A percentile compares a stretch with the other conserved stretches of the same genome.
phyloP scores from a whole-genome alignment of 2,329 filamentous ascomycete genomes.

The Geosmithia morbida region DNA sequence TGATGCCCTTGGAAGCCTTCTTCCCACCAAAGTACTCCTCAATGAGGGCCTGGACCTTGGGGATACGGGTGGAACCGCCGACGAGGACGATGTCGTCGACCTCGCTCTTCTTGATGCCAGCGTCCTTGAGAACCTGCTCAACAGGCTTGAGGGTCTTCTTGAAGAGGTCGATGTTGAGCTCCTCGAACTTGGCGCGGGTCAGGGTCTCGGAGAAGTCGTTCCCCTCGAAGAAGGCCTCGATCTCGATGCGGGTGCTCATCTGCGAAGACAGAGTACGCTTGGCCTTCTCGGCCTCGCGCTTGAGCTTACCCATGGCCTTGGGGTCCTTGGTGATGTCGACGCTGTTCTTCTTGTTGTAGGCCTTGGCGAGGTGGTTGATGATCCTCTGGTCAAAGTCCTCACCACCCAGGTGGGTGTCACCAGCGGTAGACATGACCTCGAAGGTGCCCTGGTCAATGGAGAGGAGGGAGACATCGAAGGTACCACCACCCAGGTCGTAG shows the following conservation, averaged over 20 bases:
- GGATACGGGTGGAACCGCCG: constrained; percentile 97
- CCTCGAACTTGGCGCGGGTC: constrained; percentile 97
- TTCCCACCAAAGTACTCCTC: constrained; percentile 94
- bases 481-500: constrained; percentile 89
- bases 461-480: constrained; percentile 86
- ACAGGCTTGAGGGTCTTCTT: constrained; percentile 99
- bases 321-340: constrained; percentile 88
- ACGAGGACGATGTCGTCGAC: constrained; percentile 95
- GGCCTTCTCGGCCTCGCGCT: constrained; percentile 98
- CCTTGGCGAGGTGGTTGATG: constrained; percentile 92
- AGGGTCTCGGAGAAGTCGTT: constrained; percentile 97
- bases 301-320: constrained; percentile 98
- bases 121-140: constrained; percentile 96
- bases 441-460: constrained; percentile 88
- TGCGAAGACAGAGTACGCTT: constrained; percentile 95
- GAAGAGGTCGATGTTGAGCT: constrained; percentile 97
- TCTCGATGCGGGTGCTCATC: constrained; percentile 88
- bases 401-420: constrained; percentile 95
- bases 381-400: constrained; percentile 98
- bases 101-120: constrained; percentile 91
- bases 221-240: constrained; percentile 93
- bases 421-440: constrained; percentile 84
- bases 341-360: constrained; percentile 95
- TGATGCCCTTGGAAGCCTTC: constrained; percentile 98
- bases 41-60: constrained; percentile 88